Evolutionary conservation across 2,329 filamentous ascomycete species (phyloP).

Genomic region (Colletotrichum orchidophilum): DNA sequence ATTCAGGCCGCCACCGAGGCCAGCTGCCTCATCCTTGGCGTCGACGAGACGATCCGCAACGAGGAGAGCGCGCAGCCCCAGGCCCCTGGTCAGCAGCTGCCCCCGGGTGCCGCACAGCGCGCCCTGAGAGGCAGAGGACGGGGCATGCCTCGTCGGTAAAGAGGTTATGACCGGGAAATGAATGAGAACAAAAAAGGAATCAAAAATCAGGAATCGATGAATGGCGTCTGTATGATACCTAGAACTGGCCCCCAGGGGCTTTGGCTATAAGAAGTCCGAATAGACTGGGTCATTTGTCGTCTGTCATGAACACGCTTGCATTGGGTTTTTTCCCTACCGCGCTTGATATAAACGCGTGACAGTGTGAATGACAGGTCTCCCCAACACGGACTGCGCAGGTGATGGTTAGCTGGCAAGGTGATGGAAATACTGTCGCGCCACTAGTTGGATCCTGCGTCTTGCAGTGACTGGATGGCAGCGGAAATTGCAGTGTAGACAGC

Average conservation of each 20-base stretch:
- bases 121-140: slow-evolving; percentile 85
- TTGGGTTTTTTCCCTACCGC: too few species aligned
- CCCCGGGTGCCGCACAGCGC: slow-evolving; percentile 86
- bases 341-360: too few species aligned
- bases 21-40: slow-evolving; percentile 91
- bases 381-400: too few species aligned
- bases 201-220: slow-evolving; percentile 31
- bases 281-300: slow-evolving; percentile 35
- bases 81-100: slow-evolving; percentile 78
- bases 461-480: too few species aligned
- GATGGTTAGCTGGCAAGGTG: too few species aligned
- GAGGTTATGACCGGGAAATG: slow-evolving; percentile 23
- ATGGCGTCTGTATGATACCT: slow-evolving; percentile 38
- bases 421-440: too few species aligned
- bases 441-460: too few species aligned
- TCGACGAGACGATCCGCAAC: slow-evolving; percentile 99
- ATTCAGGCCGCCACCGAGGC: slow-evolving; percentile 96
- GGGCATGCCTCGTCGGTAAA: slow-evolving; percentile 86
- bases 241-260: slow-evolving; percentile 24
- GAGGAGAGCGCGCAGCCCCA: slow-evolving; percentile 90
- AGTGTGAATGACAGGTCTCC: too few species aligned
- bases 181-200: slow-evolving; percentile 34
- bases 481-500: too few species aligned
- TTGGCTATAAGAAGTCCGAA: slow-evolving; percentile 33
- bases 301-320: slow-evolving; percentile 6